Conservation (phyloP, 2,329 filamentous ascomycete species). For the Xylaria hypoxylon region DNA sequence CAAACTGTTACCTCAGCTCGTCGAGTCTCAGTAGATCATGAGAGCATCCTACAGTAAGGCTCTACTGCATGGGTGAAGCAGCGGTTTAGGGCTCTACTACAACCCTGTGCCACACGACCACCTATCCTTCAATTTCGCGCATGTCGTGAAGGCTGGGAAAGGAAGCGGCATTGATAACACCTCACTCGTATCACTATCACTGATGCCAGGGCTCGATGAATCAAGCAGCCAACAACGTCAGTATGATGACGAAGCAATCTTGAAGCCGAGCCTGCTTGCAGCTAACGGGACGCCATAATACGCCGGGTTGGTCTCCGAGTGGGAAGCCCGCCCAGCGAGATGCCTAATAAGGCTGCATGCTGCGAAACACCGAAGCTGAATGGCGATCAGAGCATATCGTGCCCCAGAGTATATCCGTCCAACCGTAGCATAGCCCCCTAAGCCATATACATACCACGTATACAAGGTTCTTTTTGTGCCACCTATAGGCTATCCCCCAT, state of each 20-base stretch:
- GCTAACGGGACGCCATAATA: constrained; percentile 34
- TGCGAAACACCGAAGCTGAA: constrained; percentile 33
- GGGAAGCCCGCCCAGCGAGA: constrained; percentile 28
- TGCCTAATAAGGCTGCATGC: constrained; percentile 37
- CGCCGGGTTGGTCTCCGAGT: constrained; percentile 34
- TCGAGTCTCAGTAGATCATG: background rate
- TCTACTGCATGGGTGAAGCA: constrained; percentile 24
- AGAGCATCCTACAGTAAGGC: background rate
- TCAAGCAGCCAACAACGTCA: constrained; percentile 26
- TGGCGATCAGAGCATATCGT: constrained; percentile 24
- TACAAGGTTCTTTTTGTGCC: constrained; percentile 5
- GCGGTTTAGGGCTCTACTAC: background rate
- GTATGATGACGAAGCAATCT: constrained; percentile 27
- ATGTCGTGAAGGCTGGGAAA: constrained; percentile 18
- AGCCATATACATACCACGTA: constrained; percentile 3
- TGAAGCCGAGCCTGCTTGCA: constrained; percentile 17
- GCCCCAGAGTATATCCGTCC: constrained; percentile 3
- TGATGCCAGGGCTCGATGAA: constrained; percentile 9
- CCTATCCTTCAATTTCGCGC: constrained; percentile 19
- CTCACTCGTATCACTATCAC: constrained; percentile 30
- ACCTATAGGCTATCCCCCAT: constrained; percentile 3
- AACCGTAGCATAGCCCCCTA: constrained; percentile 7
- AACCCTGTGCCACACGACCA: constrained; percentile 27
- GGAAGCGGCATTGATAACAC: constrained; percentile 6
- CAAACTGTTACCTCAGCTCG: constrained; percentile 2